Evolutionary conservation across 306 rosid genomes (phyloP).

Genomic region (Hylodesmum podocarpum): DNA sequence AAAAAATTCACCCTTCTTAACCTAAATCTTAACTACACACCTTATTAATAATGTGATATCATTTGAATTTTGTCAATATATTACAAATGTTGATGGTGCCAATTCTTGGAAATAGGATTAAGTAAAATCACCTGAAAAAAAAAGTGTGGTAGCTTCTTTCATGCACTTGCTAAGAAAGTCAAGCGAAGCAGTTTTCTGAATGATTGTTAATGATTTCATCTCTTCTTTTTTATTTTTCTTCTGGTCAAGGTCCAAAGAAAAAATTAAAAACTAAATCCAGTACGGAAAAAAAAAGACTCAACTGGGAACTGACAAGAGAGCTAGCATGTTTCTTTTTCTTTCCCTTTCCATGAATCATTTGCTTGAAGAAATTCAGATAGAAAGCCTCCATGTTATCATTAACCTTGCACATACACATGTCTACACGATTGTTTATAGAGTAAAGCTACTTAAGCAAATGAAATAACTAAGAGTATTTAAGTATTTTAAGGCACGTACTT

Average conservation of each 20-base stretch:
- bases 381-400: background rate
- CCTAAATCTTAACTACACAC: no score
- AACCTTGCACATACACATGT: background rate
- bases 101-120: slow-evolving; percentile 16
- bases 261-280: background rate
- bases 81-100: background rate
- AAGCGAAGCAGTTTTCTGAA: slow-evolving; percentile 14
- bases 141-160: slow-evolving; percentile 26
- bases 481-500: background rate
- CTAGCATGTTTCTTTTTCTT: no score
- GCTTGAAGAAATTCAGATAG: background rate
- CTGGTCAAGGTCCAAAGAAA: slow-evolving; percentile 13
- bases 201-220: slow-evolving; percentile 31
- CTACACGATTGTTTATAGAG: background rate
- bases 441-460: background rate
- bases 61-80: slow-evolving; percentile 5
- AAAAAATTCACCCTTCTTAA: no score
- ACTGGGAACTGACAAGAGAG: slow-evolving; percentile 27
- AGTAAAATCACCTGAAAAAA: background rate
- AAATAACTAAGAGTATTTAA: background rate
- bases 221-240: background rate
- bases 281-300: slow-evolving; percentile 8
- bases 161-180: slow-evolving; percentile 20
- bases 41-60: background rate
- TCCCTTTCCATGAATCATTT: slow-evolving; percentile 19